These are phyloP conservation scores for Triticum turgidum DNA, from an alignment of 176 grass and related monocot species.

Conservation along the genomic window DNA sequence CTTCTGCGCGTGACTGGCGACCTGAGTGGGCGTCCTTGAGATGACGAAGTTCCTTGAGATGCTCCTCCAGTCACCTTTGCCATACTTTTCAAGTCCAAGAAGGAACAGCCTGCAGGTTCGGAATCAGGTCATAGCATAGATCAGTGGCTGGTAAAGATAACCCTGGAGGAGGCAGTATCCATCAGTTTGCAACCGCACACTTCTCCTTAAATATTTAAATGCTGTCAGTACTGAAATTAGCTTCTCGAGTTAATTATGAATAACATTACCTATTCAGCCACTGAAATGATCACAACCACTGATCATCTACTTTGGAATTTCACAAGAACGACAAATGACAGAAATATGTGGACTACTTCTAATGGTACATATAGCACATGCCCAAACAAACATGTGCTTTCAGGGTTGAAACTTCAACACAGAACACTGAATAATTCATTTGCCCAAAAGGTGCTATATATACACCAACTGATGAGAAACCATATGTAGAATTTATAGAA, in stretches of 20 bases:
- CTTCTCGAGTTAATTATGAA: background rate
- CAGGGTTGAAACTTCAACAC: background rate
- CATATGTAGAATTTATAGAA: background rate
- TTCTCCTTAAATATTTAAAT: background rate
- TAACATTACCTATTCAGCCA: background rate
- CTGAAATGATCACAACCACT: background rate
- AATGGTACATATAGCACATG: background rate
- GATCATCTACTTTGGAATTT: background rate
- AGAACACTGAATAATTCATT: slow-evolving; percentile 2
- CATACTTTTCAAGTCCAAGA: slow-evolving; percentile 93
- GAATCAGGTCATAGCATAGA: slow-evolving; percentile 14
- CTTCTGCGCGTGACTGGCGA: slow-evolving; percentile 94
- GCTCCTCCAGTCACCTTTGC: slow-evolving; percentile 97
- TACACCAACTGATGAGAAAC: background rate
- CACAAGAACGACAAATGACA: background rate
- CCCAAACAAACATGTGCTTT: background rate
- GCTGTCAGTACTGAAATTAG: background rate
- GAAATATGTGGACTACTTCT: background rate
- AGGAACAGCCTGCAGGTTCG: slow-evolving; percentile 72
- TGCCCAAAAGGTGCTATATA: background rate
- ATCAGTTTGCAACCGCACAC: background rate
- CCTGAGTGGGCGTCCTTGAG: slow-evolving; percentile 92
- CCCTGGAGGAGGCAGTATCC: background rate
- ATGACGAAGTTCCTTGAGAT: slow-evolving; percentile 98
- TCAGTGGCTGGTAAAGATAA: background rate